Conservation (phyloP, 2,329 filamentous ascomycete species). For the Thielaviopsis punctulata region DNA sequence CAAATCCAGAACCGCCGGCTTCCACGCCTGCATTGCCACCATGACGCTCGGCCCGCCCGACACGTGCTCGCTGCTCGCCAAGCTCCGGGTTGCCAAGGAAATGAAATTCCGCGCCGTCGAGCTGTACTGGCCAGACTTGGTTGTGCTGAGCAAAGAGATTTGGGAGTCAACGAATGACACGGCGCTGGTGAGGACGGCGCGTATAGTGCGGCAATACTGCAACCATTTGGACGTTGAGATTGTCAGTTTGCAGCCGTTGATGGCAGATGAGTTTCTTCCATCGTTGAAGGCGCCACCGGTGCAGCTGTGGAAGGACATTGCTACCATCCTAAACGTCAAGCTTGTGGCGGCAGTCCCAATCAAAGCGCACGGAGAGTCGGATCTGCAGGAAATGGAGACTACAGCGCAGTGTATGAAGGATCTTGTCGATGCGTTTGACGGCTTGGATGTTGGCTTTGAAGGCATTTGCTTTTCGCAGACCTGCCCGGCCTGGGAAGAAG, state of each 20-base stretch:
- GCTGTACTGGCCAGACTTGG: constrained; percentile 15
- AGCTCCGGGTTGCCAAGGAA: constrained; percentile 12
- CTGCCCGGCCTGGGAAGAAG: constrained; percentile 12
- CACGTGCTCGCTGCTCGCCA: constrained; percentile 13
- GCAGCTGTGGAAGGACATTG: constrained; percentile 12
- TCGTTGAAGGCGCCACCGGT: constrained; percentile 13
- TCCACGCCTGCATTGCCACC: constrained; percentile 14
- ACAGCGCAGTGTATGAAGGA: constrained; percentile 7
- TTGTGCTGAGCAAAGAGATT: constrained; percentile 1
- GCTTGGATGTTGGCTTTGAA: constrained; percentile 14
- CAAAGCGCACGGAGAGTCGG: not conserved
- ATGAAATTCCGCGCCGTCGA: constrained; percentile 14
- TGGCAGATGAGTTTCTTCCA: constrained; percentile 5
- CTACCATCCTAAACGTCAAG: constrained; percentile 9
- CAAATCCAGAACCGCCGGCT: not conserved
- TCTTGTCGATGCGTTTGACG: constrained; percentile 3
- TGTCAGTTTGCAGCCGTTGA: constrained; percentile 14
- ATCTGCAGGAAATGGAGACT: not conserved
- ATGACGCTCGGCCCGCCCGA: constrained; percentile 14
- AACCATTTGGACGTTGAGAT: constrained; percentile 10
- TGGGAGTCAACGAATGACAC: not conserved
- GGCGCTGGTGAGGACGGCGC: constrained; percentile 2
- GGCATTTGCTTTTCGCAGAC: constrained; percentile 14
- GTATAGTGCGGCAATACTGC: constrained; percentile 5
- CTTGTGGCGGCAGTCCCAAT: constrained; percentile 13